A percentile compares a stretch with the other conserved stretches of the same genome.
phyloP scores from a whole-genome alignment of 371 early-diverging fungal genomes.

The Mucor saturninus region DNA sequence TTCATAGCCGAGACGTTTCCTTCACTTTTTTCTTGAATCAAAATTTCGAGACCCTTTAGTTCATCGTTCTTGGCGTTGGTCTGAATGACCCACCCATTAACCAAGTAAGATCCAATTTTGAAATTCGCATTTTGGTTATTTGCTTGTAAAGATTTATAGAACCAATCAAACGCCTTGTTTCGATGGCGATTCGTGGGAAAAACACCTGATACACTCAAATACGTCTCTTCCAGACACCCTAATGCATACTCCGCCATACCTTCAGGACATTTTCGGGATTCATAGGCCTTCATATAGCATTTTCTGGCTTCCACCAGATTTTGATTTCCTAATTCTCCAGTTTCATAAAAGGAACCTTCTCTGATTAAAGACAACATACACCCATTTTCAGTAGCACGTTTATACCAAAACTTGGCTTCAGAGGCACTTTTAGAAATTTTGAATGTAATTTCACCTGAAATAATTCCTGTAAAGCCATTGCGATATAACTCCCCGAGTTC shows the following conservation, averaged over 20 bases:
- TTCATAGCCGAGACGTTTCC: constrained; percentile 25
- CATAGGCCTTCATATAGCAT: constrained; percentile 17
- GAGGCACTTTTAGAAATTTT: constrained; percentile 1
- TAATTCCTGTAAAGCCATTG: constrained; percentile 17
- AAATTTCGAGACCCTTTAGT: constrained; percentile 9
- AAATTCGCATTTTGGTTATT: constrained; percentile 22
- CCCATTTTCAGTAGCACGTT: constrained; percentile 1
- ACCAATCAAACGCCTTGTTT: constrained; percentile 23
- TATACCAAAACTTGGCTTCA: constrained; percentile 8
- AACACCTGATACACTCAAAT: background rate
- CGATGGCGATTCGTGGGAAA: constrained; percentile 6
- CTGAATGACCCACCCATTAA: constrained; percentile 11
- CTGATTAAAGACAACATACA: constrained; percentile 14
- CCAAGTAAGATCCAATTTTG: constrained; percentile 23
- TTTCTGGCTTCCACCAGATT: constrained; percentile 6
- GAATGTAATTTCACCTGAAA: constrained; percentile 9
- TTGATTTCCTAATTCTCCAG: constrained; percentile 6
- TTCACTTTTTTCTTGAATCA: constrained; percentile 20
- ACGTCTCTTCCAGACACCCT: constrained; percentile 26
- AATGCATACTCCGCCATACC: constrained; percentile 30
- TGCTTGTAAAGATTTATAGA: constrained; percentile 14
- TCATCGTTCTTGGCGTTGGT: background rate
- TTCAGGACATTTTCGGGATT: background rate
- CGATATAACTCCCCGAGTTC: constrained; percentile 21
- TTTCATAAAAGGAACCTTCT: constrained; percentile 23